Evolutionary conservation across 2,329 filamentous ascomycete species (phyloP).

Genomic region (Hypoxylon sp.): DNA sequence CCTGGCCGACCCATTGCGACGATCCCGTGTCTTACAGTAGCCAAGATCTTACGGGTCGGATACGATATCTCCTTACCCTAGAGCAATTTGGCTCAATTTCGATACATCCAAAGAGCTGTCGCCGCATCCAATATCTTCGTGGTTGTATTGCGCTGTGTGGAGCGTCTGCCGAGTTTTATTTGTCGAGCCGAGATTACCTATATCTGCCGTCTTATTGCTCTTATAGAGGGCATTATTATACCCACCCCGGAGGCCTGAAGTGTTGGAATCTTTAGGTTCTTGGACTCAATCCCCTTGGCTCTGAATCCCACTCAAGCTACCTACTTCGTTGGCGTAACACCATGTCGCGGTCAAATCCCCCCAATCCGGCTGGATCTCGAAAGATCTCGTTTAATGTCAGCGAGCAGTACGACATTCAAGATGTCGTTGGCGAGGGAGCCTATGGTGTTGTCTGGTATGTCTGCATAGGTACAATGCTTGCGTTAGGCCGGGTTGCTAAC

Average conservation of each 20-base stretch:
- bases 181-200: conserved; percentile 46
- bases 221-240: conserved; percentile 35
- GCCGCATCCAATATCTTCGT: conserved; percentile 31
- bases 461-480: background rate
- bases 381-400: conserved; percentile 99
- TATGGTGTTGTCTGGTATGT: conserved; percentile 98
- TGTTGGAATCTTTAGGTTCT: conserved; percentile 28
- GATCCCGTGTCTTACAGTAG: conserved; percentile 4
- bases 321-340: conserved; percentile 35
- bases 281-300: conserved; percentile 11
- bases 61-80: conserved; percentile 12
- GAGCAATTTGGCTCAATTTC: conserved; percentile 23
- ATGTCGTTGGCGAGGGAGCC: conserved; percentile 98
- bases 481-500: conserved; percentile 31
- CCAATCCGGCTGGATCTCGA: conserved; percentile 75
- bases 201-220: conserved; percentile 40
- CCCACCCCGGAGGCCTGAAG: conserved; percentile 26
- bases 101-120: conserved; percentile 18
- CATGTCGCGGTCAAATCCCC: conserved; percentile 72
- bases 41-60: conserved; percentile 9
- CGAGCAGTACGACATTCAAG: conserved; percentile 99
- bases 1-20: conserved; percentile 28
- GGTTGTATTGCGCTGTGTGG: conserved; percentile 38
- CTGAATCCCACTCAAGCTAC: conserved; percentile 18
- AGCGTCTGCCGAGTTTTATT: conserved; percentile 35